A percentile compares a stretch with the other conserved stretches of the same genome.
These are phyloP conservation scores for Aspergillus pseudonomiae DNA, from an alignment of 2,329 filamentous ascomycete genomes.

Conservation along the genomic window DNA sequence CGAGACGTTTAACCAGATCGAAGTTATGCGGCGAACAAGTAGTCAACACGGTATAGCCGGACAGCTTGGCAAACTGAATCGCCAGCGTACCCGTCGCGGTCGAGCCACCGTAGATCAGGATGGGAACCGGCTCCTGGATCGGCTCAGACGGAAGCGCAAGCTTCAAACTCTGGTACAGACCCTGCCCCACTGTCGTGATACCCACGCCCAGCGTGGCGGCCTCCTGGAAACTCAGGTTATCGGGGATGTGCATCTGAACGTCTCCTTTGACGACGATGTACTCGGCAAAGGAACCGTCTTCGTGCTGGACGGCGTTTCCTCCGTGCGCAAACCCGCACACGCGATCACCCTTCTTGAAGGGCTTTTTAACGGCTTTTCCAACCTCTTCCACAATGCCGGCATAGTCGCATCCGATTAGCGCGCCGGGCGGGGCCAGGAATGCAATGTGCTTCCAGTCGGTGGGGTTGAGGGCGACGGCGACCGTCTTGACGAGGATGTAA, in stretches of 20 bases:
- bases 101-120: conserved; percentile 45
- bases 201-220: conserved; percentile 57
- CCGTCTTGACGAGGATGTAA: conserved; percentile 58
- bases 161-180: conserved; percentile 38
- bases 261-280: conserved; percentile 56
- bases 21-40: conserved; percentile 40
- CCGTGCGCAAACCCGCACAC: conserved; percentile 57
- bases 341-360: conserved; percentile 55
- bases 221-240: conserved; percentile 53
- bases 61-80: conserved; percentile 45
- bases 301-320: conserved; percentile 38
- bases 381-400: conserved; percentile 57
- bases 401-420: conserved; percentile 56
- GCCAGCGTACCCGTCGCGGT: conserved; percentile 41
- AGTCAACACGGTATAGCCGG: conserved; percentile 33
- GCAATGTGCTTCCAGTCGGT: conserved; percentile 59
- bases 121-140: conserved; percentile 15
- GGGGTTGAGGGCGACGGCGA: conserved; percentile 57
- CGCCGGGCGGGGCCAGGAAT: conserved; percentile 34
- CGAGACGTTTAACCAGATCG: conserved; percentile 33
- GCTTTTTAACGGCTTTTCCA: conserved; percentile 50
- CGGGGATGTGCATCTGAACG: conserved; percentile 51
- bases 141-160: conserved; percentile 31
- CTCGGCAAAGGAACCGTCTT: conserved; percentile 59
- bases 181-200: conserved; percentile 55